phyloP scores from a whole-genome alignment of 495 filamentous ascomycete genomes.

The Hyaloscypha bicolor region DNA sequence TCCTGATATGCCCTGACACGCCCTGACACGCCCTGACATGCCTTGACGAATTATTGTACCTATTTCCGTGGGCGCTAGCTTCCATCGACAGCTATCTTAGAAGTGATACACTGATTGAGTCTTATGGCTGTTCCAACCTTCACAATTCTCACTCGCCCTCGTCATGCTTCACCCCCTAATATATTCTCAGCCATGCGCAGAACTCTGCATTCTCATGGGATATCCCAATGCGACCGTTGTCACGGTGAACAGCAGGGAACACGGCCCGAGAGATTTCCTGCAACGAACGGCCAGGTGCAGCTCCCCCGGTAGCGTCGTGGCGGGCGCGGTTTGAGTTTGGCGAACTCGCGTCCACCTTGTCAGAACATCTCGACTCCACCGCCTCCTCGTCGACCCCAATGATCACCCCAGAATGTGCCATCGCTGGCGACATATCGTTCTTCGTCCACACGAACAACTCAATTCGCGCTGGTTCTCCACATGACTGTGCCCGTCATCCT shows the following conservation, averaged over 20 bases:
- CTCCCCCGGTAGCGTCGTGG: no score
- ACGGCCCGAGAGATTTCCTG: not conserved
- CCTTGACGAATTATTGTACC: not conserved
- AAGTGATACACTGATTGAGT: not conserved
- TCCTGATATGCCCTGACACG: not conserved
- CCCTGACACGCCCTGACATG: not conserved
- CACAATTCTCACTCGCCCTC: not conserved
- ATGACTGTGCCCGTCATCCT: not conserved
- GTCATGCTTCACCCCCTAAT: not conserved
- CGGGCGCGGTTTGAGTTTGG: no score
- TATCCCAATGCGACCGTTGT: not conserved
- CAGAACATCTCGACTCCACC: no score
- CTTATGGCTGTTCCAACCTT: not conserved
- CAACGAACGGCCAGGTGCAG: no score
- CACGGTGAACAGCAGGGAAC: not conserved
- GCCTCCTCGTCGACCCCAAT: no score
- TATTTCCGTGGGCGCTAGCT: not conserved
- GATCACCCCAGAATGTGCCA: no score
- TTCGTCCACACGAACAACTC: no score
- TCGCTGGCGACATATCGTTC: no score
- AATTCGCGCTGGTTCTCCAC: not conserved
- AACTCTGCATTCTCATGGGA: not conserved
- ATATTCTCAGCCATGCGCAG: not conserved
- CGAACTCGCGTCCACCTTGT: no score
- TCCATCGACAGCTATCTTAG: not conserved